These are phyloP conservation scores for Trichosporon ovoides DNA, from an alignment of 1,284 basidiomycete genomes.

Conservation along the genomic window DNA sequence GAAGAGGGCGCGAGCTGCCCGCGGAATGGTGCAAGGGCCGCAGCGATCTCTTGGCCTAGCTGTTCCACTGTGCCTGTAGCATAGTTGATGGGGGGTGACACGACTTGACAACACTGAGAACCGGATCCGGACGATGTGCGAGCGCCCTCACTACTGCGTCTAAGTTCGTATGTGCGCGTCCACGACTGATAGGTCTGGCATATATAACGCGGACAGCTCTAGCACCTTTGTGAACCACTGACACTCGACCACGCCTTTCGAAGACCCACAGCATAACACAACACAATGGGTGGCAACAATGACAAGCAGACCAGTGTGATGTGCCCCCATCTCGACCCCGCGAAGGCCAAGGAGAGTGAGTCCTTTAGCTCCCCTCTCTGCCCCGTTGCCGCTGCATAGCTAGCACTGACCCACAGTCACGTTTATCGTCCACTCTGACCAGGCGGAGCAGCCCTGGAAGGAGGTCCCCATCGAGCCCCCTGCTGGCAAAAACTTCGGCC, in stretches of 20 bases:
- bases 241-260: too few species aligned
- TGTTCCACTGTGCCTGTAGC: too few species aligned
- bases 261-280: not conserved
- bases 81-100: not conserved
- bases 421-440: not conserved
- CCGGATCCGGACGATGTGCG: too few species aligned
- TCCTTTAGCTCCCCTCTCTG: too few species aligned
- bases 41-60: too few species aligned
- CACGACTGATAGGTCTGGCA: too few species aligned
- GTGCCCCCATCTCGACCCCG: not conserved
- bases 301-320: not conserved
- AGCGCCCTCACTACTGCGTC: too few species aligned
- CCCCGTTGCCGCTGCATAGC: not conserved
- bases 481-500: not conserved
- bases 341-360: constrained; percentile 1
- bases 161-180: too few species aligned
- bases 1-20: too few species aligned
- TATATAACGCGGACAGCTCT: too few species aligned
- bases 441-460: not conserved
- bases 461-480: not conserved
- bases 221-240: too few species aligned
- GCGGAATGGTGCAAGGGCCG: too few species aligned
- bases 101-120: not conserved
- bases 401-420: not conserved
- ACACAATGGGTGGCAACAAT: not conserved